Evolutionary conservation across 345 rosid genomes (phyloP), one percentile per base, ranked within the genome.

Genomic region (Combretum micranthum): DNA sequence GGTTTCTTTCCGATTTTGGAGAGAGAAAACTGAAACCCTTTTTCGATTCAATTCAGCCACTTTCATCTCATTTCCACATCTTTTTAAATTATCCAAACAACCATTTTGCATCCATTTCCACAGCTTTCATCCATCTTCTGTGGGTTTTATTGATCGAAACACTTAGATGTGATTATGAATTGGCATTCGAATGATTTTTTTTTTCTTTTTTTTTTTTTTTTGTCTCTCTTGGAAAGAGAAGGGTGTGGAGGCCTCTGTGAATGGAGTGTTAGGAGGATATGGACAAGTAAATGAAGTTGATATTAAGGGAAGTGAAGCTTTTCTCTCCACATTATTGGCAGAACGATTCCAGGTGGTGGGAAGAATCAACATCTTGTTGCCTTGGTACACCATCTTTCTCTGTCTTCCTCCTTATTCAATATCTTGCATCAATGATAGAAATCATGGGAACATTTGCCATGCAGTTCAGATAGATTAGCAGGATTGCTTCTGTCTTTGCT

Each of bases 191-290:
- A 1, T 25, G 1, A 14, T 14, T 13, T 59, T 52, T 2, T 61
- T 59, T 47, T 45, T 7, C 9, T 0, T 25, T n/a, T n/a, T n/a
- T n/a, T n/a, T n/a, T n/a, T n/a, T n/a, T n/a, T n/a, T n/a, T n/a
- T n/a, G n/a, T n/a, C n/a, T n/a, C n/a, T n/a, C n/a, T n/a, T n/a
- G n/a, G n/a, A 52, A 39, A 20, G 69, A 26, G 65, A 72, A 89
- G 99, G 94, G 89, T 50, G 97, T 93, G 65, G 99, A 93, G 73
- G 97, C 99, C 9, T 83, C 91, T 6, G 85, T 82, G 50, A 81
- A 93, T 67, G 99, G 99, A 57, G 97, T 93, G 12, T 71, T 93
- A 71, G 99, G 97, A 56, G 99, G 97, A 39, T 93, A 83, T 56
- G 97, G 91, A 1, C 82, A 65, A 64, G 91, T 93, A 26, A 85